Evolutionary conservation across 2,329 filamentous ascomycete species (phyloP).

Genomic region (Knufia petricola): DNA sequence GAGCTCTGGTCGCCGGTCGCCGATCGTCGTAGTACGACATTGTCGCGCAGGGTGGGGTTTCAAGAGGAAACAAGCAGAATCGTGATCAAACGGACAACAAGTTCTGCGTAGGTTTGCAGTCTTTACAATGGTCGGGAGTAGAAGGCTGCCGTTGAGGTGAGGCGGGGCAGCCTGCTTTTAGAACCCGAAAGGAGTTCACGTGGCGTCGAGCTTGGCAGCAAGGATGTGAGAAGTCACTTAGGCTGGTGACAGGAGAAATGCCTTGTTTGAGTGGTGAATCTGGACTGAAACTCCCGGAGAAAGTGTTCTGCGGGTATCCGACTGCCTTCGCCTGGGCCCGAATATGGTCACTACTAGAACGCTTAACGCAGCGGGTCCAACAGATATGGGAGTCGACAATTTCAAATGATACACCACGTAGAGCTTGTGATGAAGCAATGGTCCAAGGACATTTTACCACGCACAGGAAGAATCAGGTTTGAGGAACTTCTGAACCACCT

Average conservation of each 20-base stretch:
- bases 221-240: not conserved
- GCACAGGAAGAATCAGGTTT: constrained; percentile 2
- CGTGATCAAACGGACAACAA: not conserved
- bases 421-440: not conserved
- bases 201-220: constrained; percentile 5
- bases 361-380: no score
- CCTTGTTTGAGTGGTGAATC: constrained; percentile 4
- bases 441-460: not conserved
- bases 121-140: not conserved
- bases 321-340: not conserved
- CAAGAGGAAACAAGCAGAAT: not conserved
- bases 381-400: not conserved
- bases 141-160: not conserved
- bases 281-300: not conserved
- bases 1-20: constrained; percentile 25
- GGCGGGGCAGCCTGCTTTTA: constrained; percentile 9
- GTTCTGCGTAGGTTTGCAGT: not conserved
- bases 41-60: not conserved
- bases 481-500: not conserved
- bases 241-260: not conserved
- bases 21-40: constrained; percentile 44
- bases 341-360: no score
- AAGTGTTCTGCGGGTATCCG: constrained; percentile 2
- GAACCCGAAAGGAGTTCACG: constrained; percentile 5
- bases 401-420: not conserved